Evolutionary conservation across 148 eudicot genomes (phyloP), one percentile per base, ranked within the genome.

Genomic region (Spergularia bocconei): DNA sequence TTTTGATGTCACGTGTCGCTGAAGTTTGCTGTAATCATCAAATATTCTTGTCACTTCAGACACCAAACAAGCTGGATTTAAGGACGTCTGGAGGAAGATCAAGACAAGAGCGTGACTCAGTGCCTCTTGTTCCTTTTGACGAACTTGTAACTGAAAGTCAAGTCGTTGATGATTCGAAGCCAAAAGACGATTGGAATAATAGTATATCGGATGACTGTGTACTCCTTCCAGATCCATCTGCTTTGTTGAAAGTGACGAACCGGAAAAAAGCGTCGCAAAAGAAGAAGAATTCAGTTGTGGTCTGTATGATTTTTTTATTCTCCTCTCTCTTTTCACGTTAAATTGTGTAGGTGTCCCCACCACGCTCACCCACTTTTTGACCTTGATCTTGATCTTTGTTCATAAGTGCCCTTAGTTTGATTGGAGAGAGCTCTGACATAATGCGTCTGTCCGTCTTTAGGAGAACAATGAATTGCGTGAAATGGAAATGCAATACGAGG

Each of bases 71-170:
- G 61, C 80, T 80, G 67, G 80, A 81, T 77, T 73, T 79, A 72
- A 80, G 84, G 71, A 72, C 69, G 62, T 85, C 93, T 72, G 82
- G 71, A 73, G 77, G 82, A 74, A 78, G 71, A 20, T 36, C 71
- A 33, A 86, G 88, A 72, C 79, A 80, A 69, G 82, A 77, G 70
- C 85, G 88, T 76, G 84, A 80, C 39, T 44, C 67, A 67, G 89
- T 86, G 51, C 91, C 96, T 71, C 94, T 95, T 79, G 85, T 95
- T 81, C 89, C 92, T 72, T 95, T 92, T 85, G 92, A 92, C 62
- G 97, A 95, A 57, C 91, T 95, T 13, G 80, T 87, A 55, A 69
- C 79, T 72, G 91, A 57, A 79, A 74, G 68, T 82, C 75, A 87
- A 79, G 85, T 68, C 23, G 63, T 44, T 25, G 66, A 38, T 71